These are phyloP conservation scores for Vitis hybrid DNA, from an alignment of 177 flowering plant genomes.

Conservation along the genomic window DNA sequence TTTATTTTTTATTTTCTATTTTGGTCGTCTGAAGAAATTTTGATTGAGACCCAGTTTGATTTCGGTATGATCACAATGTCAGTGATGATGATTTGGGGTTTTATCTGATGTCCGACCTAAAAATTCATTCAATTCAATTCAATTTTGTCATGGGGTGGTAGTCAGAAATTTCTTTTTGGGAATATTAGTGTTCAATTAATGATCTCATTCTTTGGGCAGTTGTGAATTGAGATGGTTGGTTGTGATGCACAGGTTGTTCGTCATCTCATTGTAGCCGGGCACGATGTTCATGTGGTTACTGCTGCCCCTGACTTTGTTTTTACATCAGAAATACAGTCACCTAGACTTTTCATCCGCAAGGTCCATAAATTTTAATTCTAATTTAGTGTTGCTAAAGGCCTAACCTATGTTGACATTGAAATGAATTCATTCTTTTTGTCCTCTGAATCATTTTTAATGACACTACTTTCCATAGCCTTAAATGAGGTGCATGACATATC, in stretches of 20 bases:
- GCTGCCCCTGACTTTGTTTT: constrained; percentile 69
- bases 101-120: too few relatives aligned
- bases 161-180: background rate
- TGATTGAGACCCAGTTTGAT: background rate
- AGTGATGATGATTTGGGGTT: background rate
- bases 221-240: background rate
- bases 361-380: constrained; percentile 20
- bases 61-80: background rate
- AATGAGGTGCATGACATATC: background rate
- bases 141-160: too few relatives aligned
- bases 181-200: background rate
- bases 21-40: background rate
- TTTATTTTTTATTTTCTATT: too few relatives aligned
- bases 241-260: constrained; percentile 47
- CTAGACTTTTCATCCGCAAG: constrained; percentile 61
- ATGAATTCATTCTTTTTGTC: background rate
- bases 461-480: background rate
- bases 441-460: background rate
- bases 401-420: background rate
- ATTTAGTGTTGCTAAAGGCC: background rate
- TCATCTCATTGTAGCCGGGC: constrained; percentile 56
- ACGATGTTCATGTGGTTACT: constrained; percentile 69
- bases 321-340: constrained; percentile 58
- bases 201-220: background rate
- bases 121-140: too few relatives aligned